Percentiles rank a stretch among this genome's conserved stretches.
Conservation (phyloP, 2,329 filamentous ascomycete genomes). For the Tolypocladium nubicola region DNA sequence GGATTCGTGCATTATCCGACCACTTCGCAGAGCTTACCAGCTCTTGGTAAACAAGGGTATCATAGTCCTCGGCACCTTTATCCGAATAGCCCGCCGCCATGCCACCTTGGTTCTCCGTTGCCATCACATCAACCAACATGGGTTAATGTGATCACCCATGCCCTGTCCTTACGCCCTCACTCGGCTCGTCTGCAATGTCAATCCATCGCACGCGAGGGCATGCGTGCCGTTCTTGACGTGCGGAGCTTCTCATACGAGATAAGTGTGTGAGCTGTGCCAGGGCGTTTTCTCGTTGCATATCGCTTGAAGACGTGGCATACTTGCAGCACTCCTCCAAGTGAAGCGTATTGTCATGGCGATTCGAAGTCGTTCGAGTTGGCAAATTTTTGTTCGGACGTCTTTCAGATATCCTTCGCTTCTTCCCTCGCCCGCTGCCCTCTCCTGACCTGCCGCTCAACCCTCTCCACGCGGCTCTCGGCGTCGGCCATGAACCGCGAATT, state of each 20-base stretch:
- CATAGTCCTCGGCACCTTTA: background rate
- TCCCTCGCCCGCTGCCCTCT: conserved; percentile 51
- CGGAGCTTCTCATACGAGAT: too few relatives aligned
- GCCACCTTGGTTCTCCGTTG: background rate
- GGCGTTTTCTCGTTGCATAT: background rate
- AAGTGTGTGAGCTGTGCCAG: background rate
- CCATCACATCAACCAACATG: background rate
- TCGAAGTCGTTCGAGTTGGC: background rate
- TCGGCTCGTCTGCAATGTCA: background rate
- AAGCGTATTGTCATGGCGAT: background rate
- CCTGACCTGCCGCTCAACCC: conserved; percentile 54
- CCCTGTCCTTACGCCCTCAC: background rate
- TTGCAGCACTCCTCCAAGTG: background rate
- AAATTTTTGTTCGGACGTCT: too few relatives aligned
- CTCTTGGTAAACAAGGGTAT: background rate
- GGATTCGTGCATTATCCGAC: background rate
- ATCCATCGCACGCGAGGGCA: background rate
- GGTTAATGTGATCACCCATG: background rate
- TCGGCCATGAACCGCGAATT: conserved; percentile 60
- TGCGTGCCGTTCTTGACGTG: background rate
- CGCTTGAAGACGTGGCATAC: background rate
- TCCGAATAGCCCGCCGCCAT: background rate
- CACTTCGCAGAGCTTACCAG: background rate
- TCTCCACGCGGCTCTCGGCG: conserved; percentile 56
- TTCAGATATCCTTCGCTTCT: conserved; percentile 30